These are phyloP conservation scores for Trichoderma parareesei DNA, from an alignment of 495 filamentous ascomycete genomes.

Conservation along the genomic window DNA sequence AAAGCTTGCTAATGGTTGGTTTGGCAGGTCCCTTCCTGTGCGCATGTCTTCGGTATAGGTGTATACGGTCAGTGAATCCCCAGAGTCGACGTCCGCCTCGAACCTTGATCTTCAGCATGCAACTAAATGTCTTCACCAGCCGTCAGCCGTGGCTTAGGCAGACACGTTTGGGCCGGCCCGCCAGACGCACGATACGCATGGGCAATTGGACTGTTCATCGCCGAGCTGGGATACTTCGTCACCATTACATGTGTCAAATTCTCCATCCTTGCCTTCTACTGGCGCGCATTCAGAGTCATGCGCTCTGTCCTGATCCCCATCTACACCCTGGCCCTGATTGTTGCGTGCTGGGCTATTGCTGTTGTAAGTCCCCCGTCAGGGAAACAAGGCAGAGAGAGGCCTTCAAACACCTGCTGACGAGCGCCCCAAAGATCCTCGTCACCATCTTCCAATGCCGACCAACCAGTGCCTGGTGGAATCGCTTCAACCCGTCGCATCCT, in stretches of 20 bases:
- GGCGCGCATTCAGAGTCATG: not conserved
- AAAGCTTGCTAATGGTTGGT: not conserved
- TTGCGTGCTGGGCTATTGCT: not conserved
- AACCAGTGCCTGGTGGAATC: constrained; percentile 2
- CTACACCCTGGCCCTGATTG: not conserved
- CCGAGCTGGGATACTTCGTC: not conserved
- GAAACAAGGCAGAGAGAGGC: not conserved
- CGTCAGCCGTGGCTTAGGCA: not conserved
- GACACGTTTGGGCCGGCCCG: not conserved
- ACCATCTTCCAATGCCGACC: not conserved
- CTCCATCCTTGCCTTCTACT: not conserved
- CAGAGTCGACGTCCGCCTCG: not conserved
- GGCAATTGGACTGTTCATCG: not conserved
- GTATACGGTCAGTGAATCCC: not conserved
- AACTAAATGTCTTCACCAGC: not conserved
- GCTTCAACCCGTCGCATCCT: not conserved
- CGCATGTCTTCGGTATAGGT: not conserved
- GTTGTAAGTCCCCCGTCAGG: not conserved
- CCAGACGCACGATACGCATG: not conserved
- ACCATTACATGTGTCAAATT: constrained; percentile 5
- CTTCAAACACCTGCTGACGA: not conserved
- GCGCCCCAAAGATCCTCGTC: not conserved
- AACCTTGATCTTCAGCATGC: not conserved
- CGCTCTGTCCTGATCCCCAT: not conserved
- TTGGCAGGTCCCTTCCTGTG: not conserved